Conservation (phyloP, 2,329 filamentous ascomycete species). For the Cordyceps cateniannulata region DNA sequence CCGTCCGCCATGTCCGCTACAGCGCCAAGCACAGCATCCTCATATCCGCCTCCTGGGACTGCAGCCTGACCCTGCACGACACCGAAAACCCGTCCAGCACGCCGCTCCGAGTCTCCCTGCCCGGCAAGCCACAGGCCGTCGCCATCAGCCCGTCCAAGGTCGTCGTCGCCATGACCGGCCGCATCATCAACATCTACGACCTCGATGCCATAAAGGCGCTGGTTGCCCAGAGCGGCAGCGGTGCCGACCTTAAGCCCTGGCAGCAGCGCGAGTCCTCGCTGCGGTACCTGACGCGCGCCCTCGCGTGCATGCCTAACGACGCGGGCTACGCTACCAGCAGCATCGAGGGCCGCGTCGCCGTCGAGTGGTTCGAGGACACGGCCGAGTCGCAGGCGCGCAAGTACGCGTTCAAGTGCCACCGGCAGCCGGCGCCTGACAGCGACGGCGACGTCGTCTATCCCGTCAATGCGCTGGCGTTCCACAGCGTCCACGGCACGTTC, state of each 20-base stretch:
- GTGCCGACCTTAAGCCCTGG: constrained; percentile 65
- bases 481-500: constrained; percentile 77
- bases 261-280: constrained; percentile 89
- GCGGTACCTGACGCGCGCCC: constrained; percentile 90
- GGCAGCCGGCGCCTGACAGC: constrained; percentile 60
- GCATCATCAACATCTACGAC: constrained; percentile 93
- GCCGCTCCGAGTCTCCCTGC: constrained; percentile 63
- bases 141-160: constrained; percentile 72
- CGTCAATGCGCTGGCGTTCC: constrained; percentile 84
- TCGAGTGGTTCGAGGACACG: constrained; percentile 95
- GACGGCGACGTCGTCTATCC: constrained; percentile 80
- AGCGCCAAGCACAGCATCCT: constrained; percentile 69
- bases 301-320: constrained; percentile 95
- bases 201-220: constrained; percentile 58
- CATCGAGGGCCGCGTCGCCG: constrained; percentile 92
- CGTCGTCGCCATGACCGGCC: constrained; percentile 91
- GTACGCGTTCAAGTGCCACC: constrained; percentile 98
- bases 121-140: constrained; percentile 84
- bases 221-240: constrained; percentile 37
- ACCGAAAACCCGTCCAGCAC: constrained; percentile 43
- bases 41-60: constrained; percentile 90
- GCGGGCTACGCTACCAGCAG: constrained; percentile 86
- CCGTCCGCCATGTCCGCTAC: constrained; percentile 80
- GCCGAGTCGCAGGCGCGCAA: constrained; percentile 83
- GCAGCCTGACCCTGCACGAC: constrained; percentile 78